Conservation (phyloP, 305 asterid species). For the Fraxinus paxiana region DNA sequence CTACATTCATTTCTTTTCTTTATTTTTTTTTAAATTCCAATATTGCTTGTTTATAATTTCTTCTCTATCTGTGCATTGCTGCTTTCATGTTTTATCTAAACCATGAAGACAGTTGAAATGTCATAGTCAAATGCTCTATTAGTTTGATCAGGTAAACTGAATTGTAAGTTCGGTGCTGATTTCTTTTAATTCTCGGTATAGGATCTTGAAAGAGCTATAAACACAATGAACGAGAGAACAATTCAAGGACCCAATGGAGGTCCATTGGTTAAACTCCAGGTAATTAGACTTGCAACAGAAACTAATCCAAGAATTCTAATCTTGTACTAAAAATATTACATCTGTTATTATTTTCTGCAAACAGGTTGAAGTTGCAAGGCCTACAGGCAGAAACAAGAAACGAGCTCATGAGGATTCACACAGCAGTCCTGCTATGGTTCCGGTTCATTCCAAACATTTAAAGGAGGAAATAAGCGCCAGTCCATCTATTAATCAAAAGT, state of each 20-base stretch:
- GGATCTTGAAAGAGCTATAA: conserved; percentile 82
- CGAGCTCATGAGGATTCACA: conserved; percentile 65
- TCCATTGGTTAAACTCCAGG: conserved; percentile 58
- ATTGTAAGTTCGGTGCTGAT: conserved; percentile 5
- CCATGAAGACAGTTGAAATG: conserved; percentile 2
- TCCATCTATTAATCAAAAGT: conserved; percentile 27
- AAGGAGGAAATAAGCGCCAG: conserved; percentile 31
- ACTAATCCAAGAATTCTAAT: conserved; percentile 16
- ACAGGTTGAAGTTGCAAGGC: conserved; percentile 92
- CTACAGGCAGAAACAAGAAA: conserved; percentile 66
- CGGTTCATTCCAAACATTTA: conserved; percentile 42
- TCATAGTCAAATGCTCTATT: not conserved
- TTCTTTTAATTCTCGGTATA: conserved; percentile 27
- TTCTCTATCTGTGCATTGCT: conserved; percentile 14
- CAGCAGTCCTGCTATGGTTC: conserved; percentile 36
- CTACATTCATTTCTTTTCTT: not conserved
- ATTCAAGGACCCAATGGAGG: conserved; percentile 66
- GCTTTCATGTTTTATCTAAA: conserved; percentile 17
- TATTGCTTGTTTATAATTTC: not conserved
- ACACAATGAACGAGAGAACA: conserved; percentile 55
- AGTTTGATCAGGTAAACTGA: conserved; percentile 4
- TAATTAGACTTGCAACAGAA: conserved; percentile 29
- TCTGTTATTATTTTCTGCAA: conserved; percentile 24
- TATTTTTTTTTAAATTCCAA: not conserved
- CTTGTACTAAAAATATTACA: conserved; percentile 2